Conservation (phyloP, 2,329 filamentous ascomycete genomes). For the Fonsecaea nubica region DNA sequence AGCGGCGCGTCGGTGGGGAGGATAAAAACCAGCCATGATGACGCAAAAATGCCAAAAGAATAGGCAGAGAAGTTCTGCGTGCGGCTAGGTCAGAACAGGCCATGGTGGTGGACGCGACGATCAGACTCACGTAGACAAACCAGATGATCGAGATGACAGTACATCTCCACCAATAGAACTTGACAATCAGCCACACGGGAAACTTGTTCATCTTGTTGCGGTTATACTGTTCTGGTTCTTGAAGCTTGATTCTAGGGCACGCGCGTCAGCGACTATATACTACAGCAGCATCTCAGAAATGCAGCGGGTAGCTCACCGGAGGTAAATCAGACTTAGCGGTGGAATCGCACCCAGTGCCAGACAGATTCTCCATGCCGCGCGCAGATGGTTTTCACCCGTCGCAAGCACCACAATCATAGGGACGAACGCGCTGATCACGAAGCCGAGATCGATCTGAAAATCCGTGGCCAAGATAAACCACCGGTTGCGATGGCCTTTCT, state of each 20-base stretch:
- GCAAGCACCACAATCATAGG: slow-evolving; percentile 70
- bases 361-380: slow-evolving; percentile 80
- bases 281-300: no score
- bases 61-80: slow-evolving; percentile 74
- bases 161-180: slow-evolving; percentile 76
- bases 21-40: slow-evolving; percentile 65
- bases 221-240: slow-evolving; percentile 79
- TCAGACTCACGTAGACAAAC: slow-evolving; percentile 71
- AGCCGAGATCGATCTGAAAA: slow-evolving; percentile 83
- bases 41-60: slow-evolving; percentile 84
- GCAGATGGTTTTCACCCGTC: slow-evolving; percentile 66
- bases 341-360: slow-evolving; percentile 79
- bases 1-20: slow-evolving; percentile 67
- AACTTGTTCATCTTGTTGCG: slow-evolving; percentile 71
- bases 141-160: slow-evolving; percentile 74
- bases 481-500: slow-evolving; percentile 76
- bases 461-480: slow-evolving; percentile 95
- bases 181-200: slow-evolving; percentile 59
- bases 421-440: slow-evolving; percentile 79
- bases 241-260: slow-evolving; percentile 61
- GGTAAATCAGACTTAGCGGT: slow-evolving; percentile 71
- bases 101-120: background rate
- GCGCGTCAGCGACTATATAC: background rate
- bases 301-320: slow-evolving; percentile 56
- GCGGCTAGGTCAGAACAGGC: background rate